Evolutionary conservation across 1,284 basidiomycete genomes (phyloP), one percentile per base, ranked within the genome.

Genomic region (Tylopilus sp.): DNA sequence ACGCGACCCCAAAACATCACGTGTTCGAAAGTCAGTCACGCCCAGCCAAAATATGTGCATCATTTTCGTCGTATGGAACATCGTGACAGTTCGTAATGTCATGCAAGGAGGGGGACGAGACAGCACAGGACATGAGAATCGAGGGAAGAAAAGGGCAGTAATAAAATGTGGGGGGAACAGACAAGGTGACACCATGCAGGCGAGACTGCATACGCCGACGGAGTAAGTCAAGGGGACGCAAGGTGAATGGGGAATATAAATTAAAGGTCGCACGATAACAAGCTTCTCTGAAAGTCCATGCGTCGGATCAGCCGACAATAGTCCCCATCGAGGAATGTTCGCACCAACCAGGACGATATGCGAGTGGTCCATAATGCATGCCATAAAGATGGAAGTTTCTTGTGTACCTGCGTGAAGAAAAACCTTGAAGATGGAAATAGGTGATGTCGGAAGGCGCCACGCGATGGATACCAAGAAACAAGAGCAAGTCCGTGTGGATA

Each of bases 361-460:
- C 58, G 49, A 61, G 35, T 60, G 49, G 61, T 66, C 60, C 64
- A 62, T 64, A 49, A 59, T 64, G 61, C 62, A 62, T 62, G 53
- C 52, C 59, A 65, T 64, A 59, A 65, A 44, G 49, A 49, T 41
- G 58, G 41, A 44, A 23, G 31, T 52, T 49, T 62, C 52, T 63
- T 63, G 58, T 52, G 41, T 50, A 48, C 47, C 49, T 60, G 60
- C 64, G 53, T 52, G 48, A 53, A 31, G 48, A 48, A 52, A 48
- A 25, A 35, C 41, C 26, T 44, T 45, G 44, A 39, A 49, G 21
- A 60, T 54, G 48, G 37, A 41, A 52, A 52, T 47, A 48, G 51
- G 39, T 46, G 40, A 44, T 41, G 46, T 53, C 46, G 19, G 41
- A 53, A 45, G 47, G 44, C 38, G 43, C 55, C 57, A 53, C 44